phyloP scores from a whole-genome alignment of 2,329 filamentous ascomycete species.

The Trichoderma sp. region DNA sequence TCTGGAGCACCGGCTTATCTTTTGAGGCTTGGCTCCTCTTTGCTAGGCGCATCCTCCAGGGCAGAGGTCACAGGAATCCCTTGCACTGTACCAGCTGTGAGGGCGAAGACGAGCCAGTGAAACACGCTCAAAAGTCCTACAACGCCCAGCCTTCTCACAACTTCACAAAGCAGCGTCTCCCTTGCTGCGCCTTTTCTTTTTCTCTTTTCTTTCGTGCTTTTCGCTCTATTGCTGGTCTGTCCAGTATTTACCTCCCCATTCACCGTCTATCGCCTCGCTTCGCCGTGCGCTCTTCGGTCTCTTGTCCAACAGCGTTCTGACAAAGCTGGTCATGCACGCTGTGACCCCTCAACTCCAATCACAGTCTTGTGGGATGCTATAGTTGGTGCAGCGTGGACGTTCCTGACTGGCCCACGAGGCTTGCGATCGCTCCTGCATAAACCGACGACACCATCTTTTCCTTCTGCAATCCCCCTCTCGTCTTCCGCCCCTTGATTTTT shows the following conservation, averaged over 20 bases:
- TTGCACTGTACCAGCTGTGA: slow-evolving; percentile 10
- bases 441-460: slow-evolving; percentile 22
- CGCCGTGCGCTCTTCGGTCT: background rate
- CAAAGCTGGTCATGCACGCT: slow-evolving; percentile 27
- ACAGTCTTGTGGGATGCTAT: slow-evolving; percentile 27
- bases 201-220: background rate
- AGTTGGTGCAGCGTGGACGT: slow-evolving; percentile 31
- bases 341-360: slow-evolving; percentile 28
- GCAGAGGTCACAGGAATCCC: background rate
- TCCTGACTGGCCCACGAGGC: slow-evolving; percentile 32
- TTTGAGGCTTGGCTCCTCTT: slow-evolving; percentile 6
- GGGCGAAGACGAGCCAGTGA: slow-evolving; percentile 6
- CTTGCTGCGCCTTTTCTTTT: slow-evolving; percentile 18
- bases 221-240: background rate
- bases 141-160: slow-evolving; percentile 22
- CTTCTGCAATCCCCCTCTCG: slow-evolving; percentile 12
- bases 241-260: background rate
- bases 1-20: slow-evolving; percentile 11
- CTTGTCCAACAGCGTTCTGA: slow-evolving; percentile 16
- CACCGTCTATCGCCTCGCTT: background rate
- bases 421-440: slow-evolving; percentile 27
- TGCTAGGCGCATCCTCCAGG: slow-evolving; percentile 11
- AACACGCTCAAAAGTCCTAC: slow-evolving; percentile 15
- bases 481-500: background rate
- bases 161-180: slow-evolving; percentile 6